These are phyloP conservation scores for Tolypocladium guangdongense DNA, from an alignment of 2,329 filamentous ascomycete species.

Conservation along the genomic window DNA sequence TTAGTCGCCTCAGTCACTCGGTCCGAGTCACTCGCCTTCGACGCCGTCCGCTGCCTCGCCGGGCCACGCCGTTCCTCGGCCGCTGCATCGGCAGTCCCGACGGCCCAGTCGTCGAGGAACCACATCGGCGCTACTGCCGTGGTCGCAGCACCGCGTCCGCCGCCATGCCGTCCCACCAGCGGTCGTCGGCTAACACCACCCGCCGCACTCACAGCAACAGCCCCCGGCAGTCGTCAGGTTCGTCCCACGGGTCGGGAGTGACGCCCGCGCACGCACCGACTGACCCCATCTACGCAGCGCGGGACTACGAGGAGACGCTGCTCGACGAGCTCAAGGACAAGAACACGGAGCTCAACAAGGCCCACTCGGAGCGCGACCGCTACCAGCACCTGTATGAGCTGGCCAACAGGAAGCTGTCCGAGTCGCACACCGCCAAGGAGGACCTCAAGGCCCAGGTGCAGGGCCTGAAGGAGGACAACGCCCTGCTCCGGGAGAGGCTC, in stretches of 20 bases:
- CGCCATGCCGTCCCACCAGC: conserved; percentile 7
- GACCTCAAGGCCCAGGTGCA: conserved; percentile 9
- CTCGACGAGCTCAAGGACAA: conserved; percentile 10
- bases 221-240: not conserved
- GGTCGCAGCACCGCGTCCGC: not conserved
- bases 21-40: not conserved
- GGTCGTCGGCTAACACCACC: conserved; percentile 8
- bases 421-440: conserved; percentile 9
- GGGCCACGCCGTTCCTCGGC: not conserved
- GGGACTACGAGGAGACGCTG: conserved; percentile 8
- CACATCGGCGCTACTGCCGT: not conserved
- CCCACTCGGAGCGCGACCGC: conserved; percentile 9
- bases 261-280: not conserved
- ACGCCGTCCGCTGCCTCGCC: not conserved
- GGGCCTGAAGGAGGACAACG: conserved; percentile 6
- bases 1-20: too few relatives aligned
- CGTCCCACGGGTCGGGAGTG: not conserved
- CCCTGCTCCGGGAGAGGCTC: conserved; percentile 9
- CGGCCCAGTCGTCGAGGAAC: not conserved
- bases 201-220: conserved; percentile 4
- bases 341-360: conserved; percentile 14
- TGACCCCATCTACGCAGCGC: not conserved
- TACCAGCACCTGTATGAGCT: conserved; percentile 16
- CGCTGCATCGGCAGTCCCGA: not conserved
- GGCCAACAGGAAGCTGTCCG: conserved; percentile 18